These are phyloP conservation scores for Pythium utonaiense DNA, from an alignment of 352 stramenopile species.

Conservation along the genomic window DNA sequence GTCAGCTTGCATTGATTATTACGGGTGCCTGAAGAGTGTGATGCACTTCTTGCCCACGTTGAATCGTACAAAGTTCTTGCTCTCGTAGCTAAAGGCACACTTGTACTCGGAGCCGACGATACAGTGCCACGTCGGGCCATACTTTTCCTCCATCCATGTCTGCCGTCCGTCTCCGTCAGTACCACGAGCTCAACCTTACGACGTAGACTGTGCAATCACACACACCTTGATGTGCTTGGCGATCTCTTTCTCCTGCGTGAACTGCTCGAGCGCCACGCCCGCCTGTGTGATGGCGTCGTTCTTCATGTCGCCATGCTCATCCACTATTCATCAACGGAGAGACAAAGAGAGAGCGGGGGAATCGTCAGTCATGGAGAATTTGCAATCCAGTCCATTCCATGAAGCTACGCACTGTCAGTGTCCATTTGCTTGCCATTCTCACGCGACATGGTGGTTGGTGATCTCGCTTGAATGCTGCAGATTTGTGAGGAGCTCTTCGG, in stretches of 20 bases:
- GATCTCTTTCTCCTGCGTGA: constrained; percentile 75
- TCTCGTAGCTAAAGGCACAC: constrained; percentile 69
- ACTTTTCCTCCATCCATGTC: constrained; percentile 69
- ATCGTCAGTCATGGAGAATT: neutral
- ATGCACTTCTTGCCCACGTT: constrained; percentile 86
- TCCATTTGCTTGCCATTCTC: constrained; percentile 81
- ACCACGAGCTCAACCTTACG: neutral
- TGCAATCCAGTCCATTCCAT: no score
- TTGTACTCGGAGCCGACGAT: constrained; percentile 80
- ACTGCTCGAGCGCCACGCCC: constrained; percentile 67
- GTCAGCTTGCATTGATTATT: constrained; percentile 1
- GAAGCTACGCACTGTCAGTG: constrained; percentile 55
- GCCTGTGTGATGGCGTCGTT: constrained; percentile 69
- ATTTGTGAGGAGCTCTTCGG: no score
- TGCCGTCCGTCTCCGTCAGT: neutral
- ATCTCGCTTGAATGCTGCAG: neutral
- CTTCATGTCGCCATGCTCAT: constrained; percentile 85
- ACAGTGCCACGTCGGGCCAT: constrained; percentile 70
- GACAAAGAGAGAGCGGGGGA: neutral
- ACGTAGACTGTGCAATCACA: neutral
- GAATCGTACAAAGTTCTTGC: constrained; percentile 85
- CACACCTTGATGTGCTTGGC: constrained; percentile 66
- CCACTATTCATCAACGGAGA: constrained; percentile 37
- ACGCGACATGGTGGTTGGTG: constrained; percentile 30
- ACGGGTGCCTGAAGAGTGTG: constrained; percentile 75